Evolutionary conservation across 495 filamentous ascomycete species (phyloP).

Genomic region (Podospora conica): DNA sequence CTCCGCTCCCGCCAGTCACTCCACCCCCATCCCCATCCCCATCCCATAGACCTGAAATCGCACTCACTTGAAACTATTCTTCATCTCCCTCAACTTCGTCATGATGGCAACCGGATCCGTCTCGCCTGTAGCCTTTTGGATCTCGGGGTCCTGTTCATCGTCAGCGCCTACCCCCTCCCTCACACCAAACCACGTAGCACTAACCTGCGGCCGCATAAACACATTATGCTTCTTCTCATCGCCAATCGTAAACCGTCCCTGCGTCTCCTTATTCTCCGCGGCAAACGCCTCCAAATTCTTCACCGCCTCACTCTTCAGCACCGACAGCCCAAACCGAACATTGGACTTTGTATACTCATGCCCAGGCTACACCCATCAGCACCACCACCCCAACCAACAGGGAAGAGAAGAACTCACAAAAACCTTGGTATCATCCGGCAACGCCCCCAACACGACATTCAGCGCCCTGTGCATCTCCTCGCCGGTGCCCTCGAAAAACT

Average conservation of each 20-base stretch:
- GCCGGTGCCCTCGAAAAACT: constrained; percentile 91
- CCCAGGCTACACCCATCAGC: constrained; percentile 55
- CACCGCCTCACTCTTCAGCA: constrained; percentile 67
- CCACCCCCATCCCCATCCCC: no score
- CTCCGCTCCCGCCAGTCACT: neutral
- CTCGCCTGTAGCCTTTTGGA: constrained; percentile 79
- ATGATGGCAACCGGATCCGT: constrained; percentile 82
- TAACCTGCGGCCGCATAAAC: constrained; percentile 85
- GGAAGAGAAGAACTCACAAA: constrained; percentile 54
- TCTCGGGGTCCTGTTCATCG: constrained; percentile 60
- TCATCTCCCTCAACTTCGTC: constrained; percentile 81
- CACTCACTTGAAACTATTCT: constrained; percentile 73
- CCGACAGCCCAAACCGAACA: constrained; percentile 73
- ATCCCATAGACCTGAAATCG: neutral
- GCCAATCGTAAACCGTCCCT: constrained; percentile 94
- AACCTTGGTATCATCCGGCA: constrained; percentile 91
- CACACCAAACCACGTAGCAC: constrained; percentile 18
- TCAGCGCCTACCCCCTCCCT: neutral
- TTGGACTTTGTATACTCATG: constrained; percentile 97
- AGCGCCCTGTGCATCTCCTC: constrained; percentile 84
- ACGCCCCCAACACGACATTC: constrained; percentile 70
- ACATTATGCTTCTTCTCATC: constrained; percentile 99
- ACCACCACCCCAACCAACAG: neutral
- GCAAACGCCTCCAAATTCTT: constrained; percentile 73
- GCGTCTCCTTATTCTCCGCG: constrained; percentile 74